A percentile compares a stretch with the other conserved stretches of the same genome.
Evolutionary conservation across 1,139 yeast genomes (phyloP).

Genomic region (Pichia sp.): DNA sequence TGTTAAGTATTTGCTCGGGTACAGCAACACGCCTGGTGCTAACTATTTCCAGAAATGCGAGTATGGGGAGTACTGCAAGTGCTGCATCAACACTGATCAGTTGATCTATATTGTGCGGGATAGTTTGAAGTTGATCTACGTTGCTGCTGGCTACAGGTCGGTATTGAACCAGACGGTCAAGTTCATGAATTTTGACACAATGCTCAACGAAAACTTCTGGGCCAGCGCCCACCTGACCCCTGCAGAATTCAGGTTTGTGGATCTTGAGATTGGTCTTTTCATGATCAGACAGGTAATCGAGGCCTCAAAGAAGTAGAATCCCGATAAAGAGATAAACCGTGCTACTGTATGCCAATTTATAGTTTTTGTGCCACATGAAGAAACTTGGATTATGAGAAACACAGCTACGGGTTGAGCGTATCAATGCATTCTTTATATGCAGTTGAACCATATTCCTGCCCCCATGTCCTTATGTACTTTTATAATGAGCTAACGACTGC

Average conservation of each 20-base stretch:
- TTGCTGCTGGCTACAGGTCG: constrained; percentile 5
- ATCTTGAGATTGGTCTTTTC: constrained; percentile 5
- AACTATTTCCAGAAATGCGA: constrained; percentile 4
- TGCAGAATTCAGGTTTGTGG: constrained; percentile 1
- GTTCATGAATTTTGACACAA: constrained; percentile 4
- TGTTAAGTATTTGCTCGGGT: constrained; percentile 1
- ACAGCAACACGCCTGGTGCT: not conserved
- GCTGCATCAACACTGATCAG: constrained; percentile 6
- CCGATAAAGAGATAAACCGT: not conserved
- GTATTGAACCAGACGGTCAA: constrained; percentile 5
- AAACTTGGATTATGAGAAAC: no score
- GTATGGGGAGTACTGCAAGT: constrained; percentile 6
- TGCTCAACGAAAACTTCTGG: not conserved
- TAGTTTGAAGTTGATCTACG: not conserved
- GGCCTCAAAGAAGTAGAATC: not conserved
- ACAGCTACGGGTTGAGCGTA: no score
- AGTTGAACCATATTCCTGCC: no score
- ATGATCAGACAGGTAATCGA: constrained; percentile 1
- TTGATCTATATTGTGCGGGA: constrained; percentile 4
- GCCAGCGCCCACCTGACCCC: constrained; percentile 2
- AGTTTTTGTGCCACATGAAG: no score
- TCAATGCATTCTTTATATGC: no score
- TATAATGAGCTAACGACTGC: no score
- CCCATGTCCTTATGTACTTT: no score
- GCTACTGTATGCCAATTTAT: no score